Percentiles rank a stretch among this genome's conserved stretches.
Conservation (phyloP, 192 early-diverging fungal species). For the Gorgonomyces haynaldii region DNA sequence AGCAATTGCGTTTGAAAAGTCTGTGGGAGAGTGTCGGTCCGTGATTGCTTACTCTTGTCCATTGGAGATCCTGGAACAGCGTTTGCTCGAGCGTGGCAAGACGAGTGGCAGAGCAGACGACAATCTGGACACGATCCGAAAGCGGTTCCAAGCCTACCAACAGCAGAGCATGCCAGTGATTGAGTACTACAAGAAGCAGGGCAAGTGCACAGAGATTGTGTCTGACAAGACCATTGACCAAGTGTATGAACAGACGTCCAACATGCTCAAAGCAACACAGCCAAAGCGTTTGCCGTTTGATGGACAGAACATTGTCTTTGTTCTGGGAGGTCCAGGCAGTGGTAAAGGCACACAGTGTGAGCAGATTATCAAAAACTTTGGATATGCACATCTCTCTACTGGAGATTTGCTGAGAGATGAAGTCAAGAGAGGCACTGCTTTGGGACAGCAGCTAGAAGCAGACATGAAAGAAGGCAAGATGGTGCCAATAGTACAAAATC, state of each 20-base stretch:
- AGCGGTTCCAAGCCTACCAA: slow-evolving; percentile 41
- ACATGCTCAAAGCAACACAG: slow-evolving; percentile 8
- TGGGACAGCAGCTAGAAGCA: slow-evolving; percentile 28
- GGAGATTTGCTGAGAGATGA: slow-evolving; percentile 53
- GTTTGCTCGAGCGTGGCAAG: slow-evolving; percentile 45
- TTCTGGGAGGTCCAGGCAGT: slow-evolving; percentile 37
- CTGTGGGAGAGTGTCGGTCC: slow-evolving; percentile 1
- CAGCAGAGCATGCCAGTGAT: slow-evolving; percentile 36
- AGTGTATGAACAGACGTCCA: slow-evolving; percentile 21
- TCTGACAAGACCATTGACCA: slow-evolving; percentile 16
- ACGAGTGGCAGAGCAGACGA: slow-evolving; percentile 42
- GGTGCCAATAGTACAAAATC: slow-evolving; percentile 30
- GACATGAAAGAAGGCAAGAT: slow-evolving; percentile 53
- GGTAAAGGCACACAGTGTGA: slow-evolving; percentile 49
- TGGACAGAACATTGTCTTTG: slow-evolving; percentile 29
- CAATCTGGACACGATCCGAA: slow-evolving; percentile 42
- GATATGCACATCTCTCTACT: slow-evolving; percentile 41
- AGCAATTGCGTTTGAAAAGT: slow-evolving; percentile 32
- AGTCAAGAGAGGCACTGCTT: slow-evolving; percentile 22
- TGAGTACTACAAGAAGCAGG: slow-evolving; percentile 25
- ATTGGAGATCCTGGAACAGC: slow-evolving; percentile 26
- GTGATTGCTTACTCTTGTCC: slow-evolving; percentile 37
- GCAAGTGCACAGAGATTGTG: slow-evolving; percentile 19
- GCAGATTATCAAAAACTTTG: slow-evolving; percentile 25
- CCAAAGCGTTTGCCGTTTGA: slow-evolving; percentile 17